These are phyloP conservation scores for Podaxis sp. DNA, from an alignment of 768 basidiomycete species.

Conservation along the genomic window DNA sequence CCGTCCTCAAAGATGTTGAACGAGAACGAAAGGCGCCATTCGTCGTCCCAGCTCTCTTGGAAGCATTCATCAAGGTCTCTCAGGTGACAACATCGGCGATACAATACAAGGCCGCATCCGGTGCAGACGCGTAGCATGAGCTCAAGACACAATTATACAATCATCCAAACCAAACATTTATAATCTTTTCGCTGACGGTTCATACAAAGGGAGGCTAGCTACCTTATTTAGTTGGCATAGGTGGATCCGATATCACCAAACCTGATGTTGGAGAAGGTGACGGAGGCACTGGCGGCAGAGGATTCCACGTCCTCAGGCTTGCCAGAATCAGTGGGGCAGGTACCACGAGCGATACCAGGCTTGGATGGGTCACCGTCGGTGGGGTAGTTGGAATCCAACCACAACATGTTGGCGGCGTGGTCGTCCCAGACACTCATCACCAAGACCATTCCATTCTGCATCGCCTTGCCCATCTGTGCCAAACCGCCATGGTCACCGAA, in stretches of 20 bases:
- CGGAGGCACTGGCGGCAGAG: conserved; percentile 21
- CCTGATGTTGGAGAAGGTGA: conserved; percentile 41
- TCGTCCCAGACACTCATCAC: conserved; percentile 31
- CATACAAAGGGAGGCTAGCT: conserved; percentile 2
- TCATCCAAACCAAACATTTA: not conserved
- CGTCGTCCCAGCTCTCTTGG: conserved; percentile 54
- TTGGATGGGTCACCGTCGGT: conserved; percentile 17
- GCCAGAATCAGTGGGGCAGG: conserved; percentile 39
- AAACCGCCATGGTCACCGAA: conserved; percentile 7
- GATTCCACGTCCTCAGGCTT: conserved; percentile 35
- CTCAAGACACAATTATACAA: not conserved
- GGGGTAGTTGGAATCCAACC: conserved; percentile 10
- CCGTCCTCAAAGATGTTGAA: conserved; percentile 43
- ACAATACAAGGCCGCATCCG: not conserved
- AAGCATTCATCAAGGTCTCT: conserved; percentile 51
- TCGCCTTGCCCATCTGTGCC: not conserved
- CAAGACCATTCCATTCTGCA: conserved; percentile 7
- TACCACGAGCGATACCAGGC: conserved; percentile 34
- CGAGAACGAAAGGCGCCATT: conserved; percentile 54
- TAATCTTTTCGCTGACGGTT: not conserved
- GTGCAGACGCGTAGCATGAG: not conserved
- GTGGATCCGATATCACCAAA: conserved; percentile 28
- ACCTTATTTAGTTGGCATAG: conserved; percentile 1
- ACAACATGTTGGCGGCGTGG: conserved; percentile 13
- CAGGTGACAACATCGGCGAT: conserved; percentile 38